A percentile compares a stretch with the other conserved stretches of the same genome.
Evolutionary conservation across 2,329 filamentous ascomycete genomes (phyloP).

Genomic region (Aspergillus glaucus): DNA sequence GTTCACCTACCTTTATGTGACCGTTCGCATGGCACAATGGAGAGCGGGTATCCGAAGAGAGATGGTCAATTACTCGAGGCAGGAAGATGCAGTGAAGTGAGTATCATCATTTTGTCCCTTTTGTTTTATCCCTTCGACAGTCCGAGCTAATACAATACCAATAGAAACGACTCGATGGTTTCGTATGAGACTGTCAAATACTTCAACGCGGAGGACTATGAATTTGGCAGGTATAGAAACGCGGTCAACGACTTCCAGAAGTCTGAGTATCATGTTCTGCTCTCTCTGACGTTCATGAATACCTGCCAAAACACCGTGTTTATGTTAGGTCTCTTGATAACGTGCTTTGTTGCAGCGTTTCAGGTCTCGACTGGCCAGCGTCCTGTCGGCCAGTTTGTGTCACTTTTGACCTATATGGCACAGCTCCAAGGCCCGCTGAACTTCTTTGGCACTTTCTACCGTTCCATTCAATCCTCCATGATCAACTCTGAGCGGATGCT

Average conservation of each 20-base stretch:
- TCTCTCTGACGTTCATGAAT: slow-evolving; percentile 73
- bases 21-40: slow-evolving; percentile 91
- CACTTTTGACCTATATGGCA: slow-evolving; percentile 68
- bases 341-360: slow-evolving; percentile 68
- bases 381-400: slow-evolving; percentile 65
- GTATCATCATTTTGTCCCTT: slow-evolving; percentile 17
- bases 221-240: slow-evolving; percentile 65
- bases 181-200: slow-evolving; percentile 97
- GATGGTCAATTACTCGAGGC: slow-evolving; percentile 90
- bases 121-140: not conserved
- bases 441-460: slow-evolving; percentile 91
- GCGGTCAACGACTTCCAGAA: slow-evolving; percentile 66
- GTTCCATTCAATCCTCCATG: slow-evolving; percentile 92
- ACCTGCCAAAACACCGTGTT: slow-evolving; percentile 75
- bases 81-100: slow-evolving; percentile 90
- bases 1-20: slow-evolving; percentile 94
- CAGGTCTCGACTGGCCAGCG: slow-evolving; percentile 64
- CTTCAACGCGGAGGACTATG: slow-evolving; percentile 77
- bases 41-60: slow-evolving; percentile 82
- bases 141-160: not conserved
- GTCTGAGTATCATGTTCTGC: slow-evolving; percentile 69
- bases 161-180: slow-evolving; percentile 86
- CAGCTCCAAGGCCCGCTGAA: slow-evolving; percentile 76
- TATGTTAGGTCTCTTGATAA: slow-evolving; percentile 66
- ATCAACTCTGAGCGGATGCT: slow-evolving; percentile 94